Conservation (phyloP, 768 basidiomycete species). For the Boletus vermiculosoides region DNA sequence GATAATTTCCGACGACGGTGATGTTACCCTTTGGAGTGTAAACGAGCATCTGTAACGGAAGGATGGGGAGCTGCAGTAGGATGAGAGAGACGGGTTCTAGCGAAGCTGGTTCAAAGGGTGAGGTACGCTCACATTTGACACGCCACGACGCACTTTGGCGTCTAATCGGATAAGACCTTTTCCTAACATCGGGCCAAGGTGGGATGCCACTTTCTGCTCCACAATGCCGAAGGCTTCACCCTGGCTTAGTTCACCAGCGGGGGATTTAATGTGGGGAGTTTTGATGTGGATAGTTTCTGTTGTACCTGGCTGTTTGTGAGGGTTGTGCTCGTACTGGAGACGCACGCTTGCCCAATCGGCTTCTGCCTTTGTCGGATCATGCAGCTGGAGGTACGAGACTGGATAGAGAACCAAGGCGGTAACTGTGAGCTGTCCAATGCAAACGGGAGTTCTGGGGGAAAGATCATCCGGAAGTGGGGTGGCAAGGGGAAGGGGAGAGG, state of each 20-base stretch:
- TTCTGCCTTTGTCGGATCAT: constrained; percentile 41
- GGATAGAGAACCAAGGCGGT: constrained; percentile 87
- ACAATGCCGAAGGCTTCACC: constrained; percentile 80
- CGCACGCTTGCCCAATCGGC: constrained; percentile 69
- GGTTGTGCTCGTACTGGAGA: constrained; percentile 67
- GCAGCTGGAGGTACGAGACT: constrained; percentile 58
- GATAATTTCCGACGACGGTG: constrained; percentile 70
- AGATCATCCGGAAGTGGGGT: constrained; percentile 52
- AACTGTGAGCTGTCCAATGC: constrained; percentile 81
- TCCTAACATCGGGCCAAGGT: constrained; percentile 79
- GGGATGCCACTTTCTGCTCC: constrained; percentile 80
- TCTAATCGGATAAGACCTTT: constrained; percentile 82
- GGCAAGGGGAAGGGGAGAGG: constrained; percentile 33
- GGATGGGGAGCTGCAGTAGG: constrained; percentile 64
- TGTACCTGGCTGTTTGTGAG: constrained; percentile 45
- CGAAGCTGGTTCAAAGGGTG: constrained; percentile 13
- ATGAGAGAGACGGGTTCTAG: constrained; percentile 21
- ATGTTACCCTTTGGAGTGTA: constrained; percentile 96
- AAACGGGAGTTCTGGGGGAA: constrained; percentile 79
- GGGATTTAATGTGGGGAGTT: constrained; percentile 51
- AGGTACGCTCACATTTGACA: constrained; percentile 52
- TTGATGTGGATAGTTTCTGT: constrained; percentile 80
- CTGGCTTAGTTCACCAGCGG: constrained; percentile 50
- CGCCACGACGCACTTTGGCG: constrained; percentile 67
- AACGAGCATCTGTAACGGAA: constrained; percentile 82